These are phyloP conservation scores for Jamesozyma gamospora DNA, from an alignment of 805 yeast genomes.

Conservation along the genomic window DNA sequence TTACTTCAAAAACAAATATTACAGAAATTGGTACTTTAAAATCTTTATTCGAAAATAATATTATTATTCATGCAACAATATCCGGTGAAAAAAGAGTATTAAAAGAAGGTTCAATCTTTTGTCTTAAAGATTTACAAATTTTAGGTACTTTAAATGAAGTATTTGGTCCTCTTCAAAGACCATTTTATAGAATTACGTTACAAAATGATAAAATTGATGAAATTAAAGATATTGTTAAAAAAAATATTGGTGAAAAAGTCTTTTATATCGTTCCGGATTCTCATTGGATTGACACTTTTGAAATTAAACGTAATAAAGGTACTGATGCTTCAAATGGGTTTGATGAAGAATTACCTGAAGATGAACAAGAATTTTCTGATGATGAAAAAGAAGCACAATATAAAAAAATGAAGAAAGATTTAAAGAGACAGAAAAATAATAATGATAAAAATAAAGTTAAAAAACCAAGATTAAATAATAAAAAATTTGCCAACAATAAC, in stretches of 20 bases:
- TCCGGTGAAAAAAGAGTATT: conserved; percentile 83
- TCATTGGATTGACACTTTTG: conserved; percentile 65
- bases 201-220: conserved; percentile 9
- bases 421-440: conserved; percentile 36
- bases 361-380: conserved; percentile 91
- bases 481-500: background rate
- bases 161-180: conserved; percentile 77
- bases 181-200: conserved; percentile 70
- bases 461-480: background rate
- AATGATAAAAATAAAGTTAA: conserved; percentile 8
- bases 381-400: conserved; percentile 78
- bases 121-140: conserved; percentile 59
- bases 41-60: conserved; percentile 60
- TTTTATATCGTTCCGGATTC: conserved; percentile 76
- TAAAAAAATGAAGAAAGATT: conserved; percentile 53
- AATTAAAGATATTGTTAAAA: conserved; percentile 19
- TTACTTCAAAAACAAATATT: conserved; percentile 53
- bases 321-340: conserved; percentile 91
- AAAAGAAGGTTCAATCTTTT: conserved; percentile 70
- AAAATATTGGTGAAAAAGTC: conserved; percentile 45
- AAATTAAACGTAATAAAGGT: conserved; percentile 63
- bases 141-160: conserved; percentile 80
- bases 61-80: conserved; percentile 56
- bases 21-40: conserved; percentile 62
- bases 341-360: conserved; percentile 89